phyloP scores from a whole-genome alignment of 352 stramenopile genomes.

The Pythium angustatum region DNA sequence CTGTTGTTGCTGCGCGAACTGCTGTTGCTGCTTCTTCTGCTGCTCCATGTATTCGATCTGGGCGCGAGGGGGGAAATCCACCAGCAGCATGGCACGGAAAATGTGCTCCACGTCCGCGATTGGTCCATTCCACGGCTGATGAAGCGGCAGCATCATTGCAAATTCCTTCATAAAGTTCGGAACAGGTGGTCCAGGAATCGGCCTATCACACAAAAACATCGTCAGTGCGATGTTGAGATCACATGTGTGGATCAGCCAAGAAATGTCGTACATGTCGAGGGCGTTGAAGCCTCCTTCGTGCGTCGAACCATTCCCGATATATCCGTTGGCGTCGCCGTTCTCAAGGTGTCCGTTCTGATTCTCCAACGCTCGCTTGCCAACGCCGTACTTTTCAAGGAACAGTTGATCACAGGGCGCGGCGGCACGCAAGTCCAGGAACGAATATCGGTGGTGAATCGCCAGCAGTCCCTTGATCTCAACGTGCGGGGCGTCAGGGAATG shows the following conservation, averaged over 20 bases:
- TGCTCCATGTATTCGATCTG: conserved; percentile 73
- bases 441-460: conserved; percentile 78
- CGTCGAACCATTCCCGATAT: conserved; percentile 5
- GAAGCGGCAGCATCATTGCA: conserved; percentile 74
- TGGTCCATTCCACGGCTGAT: conserved; percentile 83
- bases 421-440: conserved; percentile 73
- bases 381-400: conserved; percentile 83
- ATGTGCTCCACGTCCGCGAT: conserved; percentile 88
- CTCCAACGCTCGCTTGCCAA: conserved; percentile 24
- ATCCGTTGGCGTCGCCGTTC: conserved; percentile 13
- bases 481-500: conserved; percentile 75
- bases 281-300: conserved; percentile 1
- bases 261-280: conserved; percentile 17
- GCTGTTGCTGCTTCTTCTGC: conserved; percentile 48
- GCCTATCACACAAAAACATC: conserved; percentile 29
- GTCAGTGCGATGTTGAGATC: too few relatives aligned
- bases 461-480: conserved; percentile 82
- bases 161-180: conserved; percentile 88
- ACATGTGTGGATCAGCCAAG: too few relatives aligned
- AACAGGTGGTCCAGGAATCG: conserved; percentile 72
- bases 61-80: conserved; percentile 75
- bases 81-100: conserved; percentile 78
- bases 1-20: conserved; percentile 66
- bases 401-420: conserved; percentile 59
- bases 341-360: conserved; percentile 19